phyloP scores from a whole-genome alignment of 805 yeast species.

The Candida awuae region DNA sequence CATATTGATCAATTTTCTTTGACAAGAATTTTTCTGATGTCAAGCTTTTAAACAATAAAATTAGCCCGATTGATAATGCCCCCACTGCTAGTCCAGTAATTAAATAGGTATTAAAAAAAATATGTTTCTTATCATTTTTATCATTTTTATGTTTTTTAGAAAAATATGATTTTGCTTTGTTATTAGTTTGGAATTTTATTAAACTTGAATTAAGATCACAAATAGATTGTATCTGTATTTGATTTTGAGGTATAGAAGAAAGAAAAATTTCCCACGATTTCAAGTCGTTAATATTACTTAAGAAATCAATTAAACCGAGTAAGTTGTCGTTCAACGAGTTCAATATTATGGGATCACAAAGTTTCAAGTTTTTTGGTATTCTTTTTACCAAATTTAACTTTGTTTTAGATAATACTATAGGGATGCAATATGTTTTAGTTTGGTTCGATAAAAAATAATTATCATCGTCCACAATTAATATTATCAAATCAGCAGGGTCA shows the following conservation, averaged over 20 bases:
- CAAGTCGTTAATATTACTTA: slow-evolving; percentile 20
- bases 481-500: slow-evolving; percentile 20
- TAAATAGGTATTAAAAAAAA: slow-evolving; percentile 14
- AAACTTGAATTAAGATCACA: slow-evolving; percentile 20
- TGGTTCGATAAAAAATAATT: slow-evolving; percentile 24
- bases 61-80: slow-evolving; percentile 23
- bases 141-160: slow-evolving; percentile 4
- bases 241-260: slow-evolving; percentile 2
- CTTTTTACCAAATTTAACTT: slow-evolving; percentile 1
- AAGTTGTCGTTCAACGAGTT: slow-evolving; percentile 25
- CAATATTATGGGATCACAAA: slow-evolving; percentile 29
- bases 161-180: neutral
- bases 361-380: slow-evolving; percentile 18
- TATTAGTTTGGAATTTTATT: slow-evolving; percentile 12
- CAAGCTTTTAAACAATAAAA: slow-evolving; percentile 23
- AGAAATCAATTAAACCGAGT: slow-evolving; percentile 26
- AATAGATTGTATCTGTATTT: slow-evolving; percentile 10
- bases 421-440: slow-evolving; percentile 8
- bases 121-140: neutral
- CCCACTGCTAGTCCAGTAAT: slow-evolving; percentile 25
- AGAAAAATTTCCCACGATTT: slow-evolving; percentile 12
- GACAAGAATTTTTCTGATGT: neutral
- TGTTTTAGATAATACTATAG: slow-evolving; percentile 2
- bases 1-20: neutral
- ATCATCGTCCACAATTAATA: slow-evolving; percentile 24